Base-by-base conservation (phyloP, 352 stramenopile genomes). In the Blastocystis sp. region DNA sequence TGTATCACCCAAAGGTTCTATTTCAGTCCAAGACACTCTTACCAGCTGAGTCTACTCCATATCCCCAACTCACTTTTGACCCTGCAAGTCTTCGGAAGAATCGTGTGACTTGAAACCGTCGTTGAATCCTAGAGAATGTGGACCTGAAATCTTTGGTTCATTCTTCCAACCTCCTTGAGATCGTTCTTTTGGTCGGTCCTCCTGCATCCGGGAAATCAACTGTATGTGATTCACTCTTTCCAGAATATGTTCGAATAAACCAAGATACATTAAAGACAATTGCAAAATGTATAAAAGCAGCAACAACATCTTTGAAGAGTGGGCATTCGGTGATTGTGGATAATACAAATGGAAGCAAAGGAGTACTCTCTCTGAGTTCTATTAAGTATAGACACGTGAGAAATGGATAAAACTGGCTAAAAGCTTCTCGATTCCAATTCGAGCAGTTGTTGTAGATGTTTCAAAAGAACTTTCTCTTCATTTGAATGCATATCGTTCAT, bases 241-340 rank as follows among this genome's bases (percentile, higher is more conserved):
- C 89, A 89, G 89, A 88, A 0, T 95, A 95, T 89, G 87, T 89
- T 7, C 75, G 91, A 49, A 89, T 96, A 42, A 95, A 91, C 43
- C 93, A 95, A 88, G 93, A 96, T 78, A 91, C 93, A 37, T 90
- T 95, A 51, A 93, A 93, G 69, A 95, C 91, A 5, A 75, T 91
- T 37, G 80, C 88, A 1, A 94, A 93, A 66, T 96, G 93, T 89
- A 92, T 92, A 59, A 90, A 90, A 21, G 91, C 88, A 42, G 93
- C 91, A 29, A 65, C 90, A 9, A 90, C 92, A 59, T 89, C 89
- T 0, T 90, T 96, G 27, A 78, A 88, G 1, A 63, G 89, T 27
- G 90, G 91, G 29, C 91, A 91, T 61, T 95, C 91, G 88, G 91
- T 95, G 39, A 88, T 95, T 24, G 88, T 95, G 42, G 93, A 96